phyloP scores from a whole-genome alignment of 2,329 filamentous ascomycete species.

The Ophiocordyceps australis region DNA sequence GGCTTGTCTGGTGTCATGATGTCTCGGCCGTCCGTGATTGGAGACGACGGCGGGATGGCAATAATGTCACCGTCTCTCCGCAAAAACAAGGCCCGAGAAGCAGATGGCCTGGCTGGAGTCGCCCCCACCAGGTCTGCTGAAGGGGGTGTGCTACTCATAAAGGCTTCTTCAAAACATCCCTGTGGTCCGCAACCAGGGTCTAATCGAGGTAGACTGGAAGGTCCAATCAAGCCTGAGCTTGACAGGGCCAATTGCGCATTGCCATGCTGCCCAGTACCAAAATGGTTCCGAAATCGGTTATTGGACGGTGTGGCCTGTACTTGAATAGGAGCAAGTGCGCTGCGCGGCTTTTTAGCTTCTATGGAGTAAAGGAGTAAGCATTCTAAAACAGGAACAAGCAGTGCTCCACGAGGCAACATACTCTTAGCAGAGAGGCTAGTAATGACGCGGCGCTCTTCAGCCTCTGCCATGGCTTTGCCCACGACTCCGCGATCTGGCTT shows the following conservation, averaged over 20 bases:
- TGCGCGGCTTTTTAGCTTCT: constrained; percentile 34
- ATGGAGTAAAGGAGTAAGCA: too few species aligned
- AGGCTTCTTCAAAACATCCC: constrained; percentile 10
- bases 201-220: constrained; percentile 17
- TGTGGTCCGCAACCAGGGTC: constrained; percentile 23
- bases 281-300: constrained; percentile 34
- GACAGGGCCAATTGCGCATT: too few species aligned
- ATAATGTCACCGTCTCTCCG: constrained; percentile 9
- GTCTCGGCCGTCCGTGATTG: too few species aligned
- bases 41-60: constrained; percentile 17
- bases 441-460: constrained; percentile 40
- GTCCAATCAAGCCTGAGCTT: constrained; percentile 15
- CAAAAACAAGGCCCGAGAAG: constrained; percentile 10
- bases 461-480: constrained; percentile 47
- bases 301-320: constrained; percentile 41
- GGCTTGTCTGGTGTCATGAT: too few species aligned
- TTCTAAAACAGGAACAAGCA: too few species aligned
- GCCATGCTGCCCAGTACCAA: too few species aligned
- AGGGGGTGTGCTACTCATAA: constrained; percentile 11
- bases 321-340: constrained; percentile 18
- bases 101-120: constrained; percentile 11
- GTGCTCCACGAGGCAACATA: constrained; percentile 22
- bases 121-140: constrained; percentile 10
- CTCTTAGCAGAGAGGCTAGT: constrained; percentile 26
- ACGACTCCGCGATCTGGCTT: constrained; percentile 59